Evolutionary conservation across 163 green algal species (phyloP).

Genomic region (Trebouxia gelatinosa): DNA sequence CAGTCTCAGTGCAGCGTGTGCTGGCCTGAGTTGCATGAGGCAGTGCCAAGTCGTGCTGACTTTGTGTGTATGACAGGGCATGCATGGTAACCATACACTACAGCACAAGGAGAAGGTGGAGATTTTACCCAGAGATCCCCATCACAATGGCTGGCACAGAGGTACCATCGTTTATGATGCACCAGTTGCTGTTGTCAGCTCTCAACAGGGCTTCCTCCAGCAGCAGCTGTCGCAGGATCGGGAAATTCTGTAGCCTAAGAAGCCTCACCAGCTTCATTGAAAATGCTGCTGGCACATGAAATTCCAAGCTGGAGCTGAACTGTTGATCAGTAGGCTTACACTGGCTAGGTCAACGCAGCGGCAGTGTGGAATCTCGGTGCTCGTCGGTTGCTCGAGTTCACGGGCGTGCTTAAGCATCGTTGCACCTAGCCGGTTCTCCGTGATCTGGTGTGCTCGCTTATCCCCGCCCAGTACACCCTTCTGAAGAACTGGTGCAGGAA

Average conservation of each 20-base stretch:
- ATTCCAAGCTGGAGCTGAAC: neutral
- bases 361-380: neutral
- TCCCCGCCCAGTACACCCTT: too few relatives aligned
- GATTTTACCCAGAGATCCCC: conserved; percentile 88
- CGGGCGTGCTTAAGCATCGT: too few relatives aligned
- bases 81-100: too few relatives aligned
- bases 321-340: neutral
- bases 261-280: conserved; percentile 37
- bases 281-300: neutral
- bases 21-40: neutral
- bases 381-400: too few relatives aligned
- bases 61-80: too few relatives aligned
- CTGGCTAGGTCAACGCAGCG: neutral
- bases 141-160: conserved; percentile 83
- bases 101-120: neutral
- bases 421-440: too few relatives aligned
- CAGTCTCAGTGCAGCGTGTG: too few relatives aligned
- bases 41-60: neutral
- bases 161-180: conserved; percentile 82
- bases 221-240: conserved; percentile 75
- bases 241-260: conserved; percentile 55
- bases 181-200: conserved; percentile 73
- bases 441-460: too few relatives aligned
- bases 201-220: conserved; percentile 90
- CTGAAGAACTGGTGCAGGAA: too few relatives aligned